Evolutionary conservation across 495 filamentous ascomycete genomes (phyloP).

Genomic region (Polyplosphaeria fusca): DNA sequence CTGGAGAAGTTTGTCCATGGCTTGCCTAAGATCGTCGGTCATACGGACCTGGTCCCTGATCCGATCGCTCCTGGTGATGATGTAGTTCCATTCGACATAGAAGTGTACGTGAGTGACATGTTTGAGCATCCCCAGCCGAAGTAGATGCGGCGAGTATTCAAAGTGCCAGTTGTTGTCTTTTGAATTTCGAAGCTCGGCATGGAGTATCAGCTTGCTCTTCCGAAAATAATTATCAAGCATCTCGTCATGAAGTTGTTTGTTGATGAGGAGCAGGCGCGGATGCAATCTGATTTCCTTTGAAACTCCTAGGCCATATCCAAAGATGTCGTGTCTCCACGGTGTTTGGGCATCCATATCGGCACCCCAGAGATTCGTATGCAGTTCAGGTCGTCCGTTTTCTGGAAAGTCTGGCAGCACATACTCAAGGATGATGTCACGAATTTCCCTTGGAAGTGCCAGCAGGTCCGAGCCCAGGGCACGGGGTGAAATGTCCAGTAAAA

Average conservation of each 20-base stretch:
- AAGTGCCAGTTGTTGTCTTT: conserved; percentile 23
- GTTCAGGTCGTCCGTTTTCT: conserved; percentile 8
- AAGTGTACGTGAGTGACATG: conserved; percentile 20
- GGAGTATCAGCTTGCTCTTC: conserved; percentile 12
- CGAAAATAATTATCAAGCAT: conserved; percentile 16
- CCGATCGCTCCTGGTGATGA: conserved; percentile 12
- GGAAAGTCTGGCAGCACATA: conserved; percentile 8
- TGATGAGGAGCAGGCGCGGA: conserved; percentile 20
- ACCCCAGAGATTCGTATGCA: conserved; percentile 23
- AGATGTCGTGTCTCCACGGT: conserved; percentile 26
- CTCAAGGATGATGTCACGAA: conserved; percentile 13
- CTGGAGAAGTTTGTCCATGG: conserved; percentile 21
- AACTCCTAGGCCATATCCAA: conserved; percentile 13
- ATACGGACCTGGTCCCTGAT: conserved; percentile 21
- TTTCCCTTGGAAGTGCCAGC: conserved; percentile 12
- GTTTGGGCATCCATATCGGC: no score
- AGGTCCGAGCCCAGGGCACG: conserved; percentile 17
- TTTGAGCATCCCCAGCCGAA: conserved; percentile 22
- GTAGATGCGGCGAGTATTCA: conserved; percentile 18
- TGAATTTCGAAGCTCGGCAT: conserved; percentile 23
- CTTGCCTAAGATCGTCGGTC: conserved; percentile 20
- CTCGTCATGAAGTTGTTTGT: conserved; percentile 19
- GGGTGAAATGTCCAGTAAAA: conserved; percentile 22
- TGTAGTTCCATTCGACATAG: conserved; percentile 27
- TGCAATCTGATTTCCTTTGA: conserved; percentile 11